A percentile compares a stretch with the other conserved stretches of the same genome.
These are phyloP conservation scores for Fraxinus xanthoxyloides DNA, from an alignment of 305 asterid genomes.

Conservation along the genomic window DNA sequence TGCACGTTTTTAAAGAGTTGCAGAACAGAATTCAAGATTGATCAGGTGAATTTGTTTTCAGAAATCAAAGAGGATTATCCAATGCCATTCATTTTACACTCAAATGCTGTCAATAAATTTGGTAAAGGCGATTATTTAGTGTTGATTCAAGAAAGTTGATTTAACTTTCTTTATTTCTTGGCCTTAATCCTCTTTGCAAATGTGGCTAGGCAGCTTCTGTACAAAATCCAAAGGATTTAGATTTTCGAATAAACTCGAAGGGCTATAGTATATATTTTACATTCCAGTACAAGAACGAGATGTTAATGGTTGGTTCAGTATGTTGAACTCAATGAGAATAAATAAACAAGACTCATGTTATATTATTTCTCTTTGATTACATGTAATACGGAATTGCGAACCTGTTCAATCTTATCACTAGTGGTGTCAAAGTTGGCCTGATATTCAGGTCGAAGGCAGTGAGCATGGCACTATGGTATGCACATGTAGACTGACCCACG, in stretches of 20 bases:
- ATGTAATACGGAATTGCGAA: neutral
- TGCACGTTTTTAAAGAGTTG: slow-evolving; percentile 46
- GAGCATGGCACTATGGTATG: neutral
- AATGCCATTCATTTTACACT: slow-evolving; percentile 2
- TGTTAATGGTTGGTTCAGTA: neutral
- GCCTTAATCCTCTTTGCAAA: neutral
- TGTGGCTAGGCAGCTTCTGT: neutral
- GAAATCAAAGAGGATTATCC: neutral
- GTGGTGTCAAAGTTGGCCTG: neutral
- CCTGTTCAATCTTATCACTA: neutral
- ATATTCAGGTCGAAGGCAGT: neutral
- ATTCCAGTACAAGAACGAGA: neutral
- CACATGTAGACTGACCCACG: neutral
- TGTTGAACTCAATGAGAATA: neutral
- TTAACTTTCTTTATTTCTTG: neutral
- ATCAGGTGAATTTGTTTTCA: slow-evolving; percentile 16
- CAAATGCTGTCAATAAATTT: slow-evolving; percentile 19
- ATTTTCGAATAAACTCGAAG: neutral
- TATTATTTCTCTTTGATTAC: neutral
- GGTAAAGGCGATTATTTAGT: slow-evolving; percentile 8
- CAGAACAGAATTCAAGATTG: slow-evolving; percentile 11
- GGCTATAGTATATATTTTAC: neutral
- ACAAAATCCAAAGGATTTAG: neutral
- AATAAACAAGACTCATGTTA: neutral
- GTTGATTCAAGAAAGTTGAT: slow-evolving; percentile 15